Evolutionary conservation across 345 rosid species (phyloP).

Genomic region (Eucalyptus curtisii): DNA sequence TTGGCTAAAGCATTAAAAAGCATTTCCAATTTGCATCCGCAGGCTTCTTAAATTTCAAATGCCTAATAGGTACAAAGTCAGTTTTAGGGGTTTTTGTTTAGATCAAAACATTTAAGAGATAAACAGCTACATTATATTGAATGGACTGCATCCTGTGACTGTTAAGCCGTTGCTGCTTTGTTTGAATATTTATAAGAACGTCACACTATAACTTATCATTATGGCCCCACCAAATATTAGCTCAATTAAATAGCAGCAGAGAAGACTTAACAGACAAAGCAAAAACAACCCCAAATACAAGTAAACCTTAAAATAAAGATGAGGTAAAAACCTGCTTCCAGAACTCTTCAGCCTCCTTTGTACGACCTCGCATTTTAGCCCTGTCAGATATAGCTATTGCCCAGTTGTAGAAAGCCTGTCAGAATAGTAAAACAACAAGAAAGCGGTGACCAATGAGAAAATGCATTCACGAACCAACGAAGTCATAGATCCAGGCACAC

Average conservation of each 20-base stretch:
- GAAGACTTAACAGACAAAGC: neutral
- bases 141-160: neutral
- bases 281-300: neutral
- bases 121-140: neutral
- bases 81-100: neutral
- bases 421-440: neutral
- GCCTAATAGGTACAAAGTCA: neutral
- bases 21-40: neutral
- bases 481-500: neutral
- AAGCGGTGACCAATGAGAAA: neutral
- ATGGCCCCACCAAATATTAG: neutral
- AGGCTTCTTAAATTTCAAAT: neutral
- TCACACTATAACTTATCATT: neutral
- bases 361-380: slow-evolving; percentile 99
- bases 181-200: neutral
- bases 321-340: slow-evolving; percentile 69
- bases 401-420: slow-evolving; percentile 98
- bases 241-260: neutral
- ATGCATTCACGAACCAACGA: neutral
- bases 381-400: slow-evolving; percentile 99
- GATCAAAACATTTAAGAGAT: neutral
- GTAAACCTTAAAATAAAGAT: neutral
- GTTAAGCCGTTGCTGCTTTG: neutral
- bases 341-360: slow-evolving; percentile 97
- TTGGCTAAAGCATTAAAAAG: neutral